Evolutionary conservation across 1,139 yeast genomes (phyloP).

Genomic region (Protomyces inouyei): DNA sequence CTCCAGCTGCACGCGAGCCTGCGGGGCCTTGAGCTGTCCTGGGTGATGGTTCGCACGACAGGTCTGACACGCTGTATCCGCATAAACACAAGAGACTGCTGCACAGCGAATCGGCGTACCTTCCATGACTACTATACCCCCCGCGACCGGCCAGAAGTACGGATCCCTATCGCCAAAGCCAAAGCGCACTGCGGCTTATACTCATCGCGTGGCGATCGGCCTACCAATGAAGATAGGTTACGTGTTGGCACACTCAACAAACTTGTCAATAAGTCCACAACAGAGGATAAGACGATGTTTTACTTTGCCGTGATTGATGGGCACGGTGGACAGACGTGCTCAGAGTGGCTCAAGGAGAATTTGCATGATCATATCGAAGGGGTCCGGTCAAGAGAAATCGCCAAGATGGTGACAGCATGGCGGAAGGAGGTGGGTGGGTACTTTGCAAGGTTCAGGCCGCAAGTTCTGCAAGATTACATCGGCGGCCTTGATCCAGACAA

Average conservation of each 20-base stretch:
- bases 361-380: constrained; percentile 52
- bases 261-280: constrained; percentile 34
- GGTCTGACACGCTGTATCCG: too few species aligned
- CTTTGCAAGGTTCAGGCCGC: constrained; percentile 21
- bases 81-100: too few species aligned
- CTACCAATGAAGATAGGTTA: constrained; percentile 75
- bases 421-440: constrained; percentile 21
- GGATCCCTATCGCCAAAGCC: constrained; percentile 57
- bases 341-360: constrained; percentile 6
- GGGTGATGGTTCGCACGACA: too few species aligned
- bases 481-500: constrained; percentile 27
- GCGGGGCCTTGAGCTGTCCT: too few species aligned
- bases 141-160: constrained; percentile 32
- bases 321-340: constrained; percentile 23
- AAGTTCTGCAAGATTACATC: constrained; percentile 17
- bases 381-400: constrained; percentile 37
- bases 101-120: not conserved
- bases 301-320: constrained; percentile 27
- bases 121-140: constrained; percentile 24
- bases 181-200: constrained; percentile 79
- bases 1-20: too few species aligned
- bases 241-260: constrained; percentile 48
- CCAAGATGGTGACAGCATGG: constrained; percentile 25
- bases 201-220: constrained; percentile 68
- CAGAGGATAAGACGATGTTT: constrained; percentile 13